Evolutionary conservation across 768 basidiomycete species (phyloP).

Genomic region (Trametes maxima): DNA sequence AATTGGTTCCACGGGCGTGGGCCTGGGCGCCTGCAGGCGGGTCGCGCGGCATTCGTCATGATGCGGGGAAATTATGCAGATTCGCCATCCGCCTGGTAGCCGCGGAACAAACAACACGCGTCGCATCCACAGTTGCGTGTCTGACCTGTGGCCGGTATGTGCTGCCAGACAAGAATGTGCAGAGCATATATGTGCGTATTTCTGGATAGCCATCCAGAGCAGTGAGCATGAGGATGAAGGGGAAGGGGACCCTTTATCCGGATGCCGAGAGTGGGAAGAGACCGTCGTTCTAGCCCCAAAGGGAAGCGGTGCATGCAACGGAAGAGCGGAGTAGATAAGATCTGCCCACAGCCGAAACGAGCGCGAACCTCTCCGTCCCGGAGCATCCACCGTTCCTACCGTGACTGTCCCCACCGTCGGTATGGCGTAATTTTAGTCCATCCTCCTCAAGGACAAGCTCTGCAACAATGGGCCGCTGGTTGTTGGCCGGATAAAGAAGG

Average conservation of each 20-base stretch:
- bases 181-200: background rate
- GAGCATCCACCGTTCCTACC: conserved; percentile 3
- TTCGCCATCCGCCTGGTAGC: background rate
- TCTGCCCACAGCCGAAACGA: conserved; percentile 14
- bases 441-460: background rate
- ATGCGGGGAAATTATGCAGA: conserved; percentile 22
- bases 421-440: background rate
- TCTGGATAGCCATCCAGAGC: no score
- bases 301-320: conserved; percentile 6
- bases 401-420: background rate
- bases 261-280: conserved; percentile 6
- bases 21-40: conserved; percentile 7
- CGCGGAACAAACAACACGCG: conserved; percentile 1
- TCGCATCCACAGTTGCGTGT: background rate
- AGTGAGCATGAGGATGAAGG: background rate
- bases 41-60: conserved; percentile 20
- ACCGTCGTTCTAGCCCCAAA: conserved; percentile 1
- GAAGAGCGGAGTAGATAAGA: conserved; percentile 16
- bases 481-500: no score
- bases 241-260: background rate
- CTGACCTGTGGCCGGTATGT: background rate
- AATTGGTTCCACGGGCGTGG: conserved; percentile 13
- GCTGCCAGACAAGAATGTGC: background rate
- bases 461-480: no score
- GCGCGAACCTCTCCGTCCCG: conserved; percentile 2